phyloP scores from a whole-genome alignment of 176 grass and related monocot species.

The Pontederia crassipes region DNA sequence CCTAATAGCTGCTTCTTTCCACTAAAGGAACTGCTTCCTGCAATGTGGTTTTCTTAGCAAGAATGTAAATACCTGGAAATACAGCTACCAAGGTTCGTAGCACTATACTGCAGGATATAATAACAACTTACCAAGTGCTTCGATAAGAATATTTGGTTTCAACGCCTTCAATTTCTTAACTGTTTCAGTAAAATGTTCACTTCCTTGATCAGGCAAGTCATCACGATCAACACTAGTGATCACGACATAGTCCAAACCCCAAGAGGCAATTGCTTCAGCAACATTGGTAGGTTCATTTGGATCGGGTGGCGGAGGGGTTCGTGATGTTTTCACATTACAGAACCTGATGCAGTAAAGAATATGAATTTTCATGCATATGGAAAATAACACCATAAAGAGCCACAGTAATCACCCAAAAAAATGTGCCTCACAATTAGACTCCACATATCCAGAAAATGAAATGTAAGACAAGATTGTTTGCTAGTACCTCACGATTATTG shows the following conservation, averaged over 20 bases:
- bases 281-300: conserved; percentile 88
- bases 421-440: no score
- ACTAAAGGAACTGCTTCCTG: no score
- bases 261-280: conserved; percentile 85
- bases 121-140: conserved; percentile 68
- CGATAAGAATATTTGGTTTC: conserved; percentile 83
- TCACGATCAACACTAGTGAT: conserved; percentile 96
- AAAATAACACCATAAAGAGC: background rate
- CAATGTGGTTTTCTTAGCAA: no score
- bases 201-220: conserved; percentile 88
- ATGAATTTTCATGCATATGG: background rate
- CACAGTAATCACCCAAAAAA: background rate
- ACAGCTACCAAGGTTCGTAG: no score
- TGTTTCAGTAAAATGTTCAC: conserved; percentile 85
- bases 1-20: no score
- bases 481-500: no score
- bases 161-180: conserved; percentile 65
- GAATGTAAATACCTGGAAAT: no score
- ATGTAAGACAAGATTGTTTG: no score
- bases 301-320: conserved; percentile 82
- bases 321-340: conserved; percentile 95
- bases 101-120: background rate
- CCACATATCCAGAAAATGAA: no score
- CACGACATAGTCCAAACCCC: conserved; percentile 94
- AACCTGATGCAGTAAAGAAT: conserved; percentile 35